Evolutionary conservation across 2,329 filamentous ascomycete genomes (phyloP).

Genomic region (Aureobasidium sp.): DNA sequence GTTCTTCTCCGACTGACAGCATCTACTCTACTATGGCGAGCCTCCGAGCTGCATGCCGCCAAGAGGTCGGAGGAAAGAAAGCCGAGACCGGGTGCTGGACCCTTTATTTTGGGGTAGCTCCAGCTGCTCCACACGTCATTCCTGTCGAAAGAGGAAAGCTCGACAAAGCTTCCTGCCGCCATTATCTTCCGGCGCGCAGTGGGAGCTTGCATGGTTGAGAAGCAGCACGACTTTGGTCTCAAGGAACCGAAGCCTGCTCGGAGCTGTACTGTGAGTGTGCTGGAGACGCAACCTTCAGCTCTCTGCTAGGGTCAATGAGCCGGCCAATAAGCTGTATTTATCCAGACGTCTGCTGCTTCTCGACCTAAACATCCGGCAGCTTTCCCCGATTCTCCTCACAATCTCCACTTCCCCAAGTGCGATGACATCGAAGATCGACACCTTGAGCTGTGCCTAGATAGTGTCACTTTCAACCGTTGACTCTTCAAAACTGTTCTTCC

Average conservation of each 20-base stretch:
- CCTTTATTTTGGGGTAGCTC: conserved; percentile 1
- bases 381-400: conserved; percentile 7
- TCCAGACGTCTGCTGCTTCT: not conserved
- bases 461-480: not conserved
- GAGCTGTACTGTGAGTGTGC: too few species aligned
- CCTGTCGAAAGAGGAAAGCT: not conserved
- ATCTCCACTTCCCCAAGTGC: conserved; percentile 6
- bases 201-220: conserved; percentile 6
- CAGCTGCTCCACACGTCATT: not conserved
- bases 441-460: not conserved
- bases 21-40: too few species aligned
- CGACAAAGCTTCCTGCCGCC: not conserved
- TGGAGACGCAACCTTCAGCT: not conserved
- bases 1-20: too few species aligned
- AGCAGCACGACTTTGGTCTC: too few species aligned
- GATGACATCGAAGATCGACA: conserved; percentile 2
- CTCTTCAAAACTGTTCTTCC: not conserved
- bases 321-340: not conserved
- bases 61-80: not conserved
- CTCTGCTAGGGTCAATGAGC: not conserved
- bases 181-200: not conserved
- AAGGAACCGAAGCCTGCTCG: too few species aligned
- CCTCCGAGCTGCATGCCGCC: not conserved
- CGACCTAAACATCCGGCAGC: conserved; percentile 4
- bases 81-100: not conserved